Percentiles rank a stretch among this genome's conserved stretches.
phyloP scores from a whole-genome alignment of 2,329 filamentous ascomycete genomes.

The Colletotrichum gigasporum region DNA sequence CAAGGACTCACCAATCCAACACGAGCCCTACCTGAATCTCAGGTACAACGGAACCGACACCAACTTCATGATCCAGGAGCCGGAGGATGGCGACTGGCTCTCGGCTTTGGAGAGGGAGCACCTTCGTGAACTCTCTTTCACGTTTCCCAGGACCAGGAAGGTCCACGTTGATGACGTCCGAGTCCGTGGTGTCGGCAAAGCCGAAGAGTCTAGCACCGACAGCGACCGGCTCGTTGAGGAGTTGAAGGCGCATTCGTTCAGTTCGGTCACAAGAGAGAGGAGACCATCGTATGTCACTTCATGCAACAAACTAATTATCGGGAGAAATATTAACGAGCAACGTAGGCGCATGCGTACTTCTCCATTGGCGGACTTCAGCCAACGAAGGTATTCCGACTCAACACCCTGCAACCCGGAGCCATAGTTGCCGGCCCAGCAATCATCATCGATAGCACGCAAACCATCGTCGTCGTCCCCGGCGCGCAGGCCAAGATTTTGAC shows the following conservation, averaged over 20 bases:
- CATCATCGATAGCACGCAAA: constrained; percentile 88
- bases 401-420: too few species aligned
- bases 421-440: too few species aligned
- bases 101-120: constrained; percentile 88
- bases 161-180: constrained; percentile 92
- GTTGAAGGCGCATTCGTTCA: constrained; percentile 73
- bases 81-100: constrained; percentile 82
- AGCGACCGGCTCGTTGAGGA: constrained; percentile 88
- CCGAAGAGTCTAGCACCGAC: constrained; percentile 80
- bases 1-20: constrained; percentile 75
- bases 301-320: constrained; percentile 74
- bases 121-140: constrained; percentile 93
- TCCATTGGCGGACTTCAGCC: too few species aligned
- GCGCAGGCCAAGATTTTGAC: constrained; percentile 82
- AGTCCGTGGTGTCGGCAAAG: constrained; percentile 88
- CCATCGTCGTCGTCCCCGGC: constrained; percentile 86
- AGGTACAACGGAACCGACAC: constrained; percentile 91
- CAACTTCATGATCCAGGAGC: constrained; percentile 87
- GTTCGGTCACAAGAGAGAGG: constrained; percentile 66
- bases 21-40: constrained; percentile 95
- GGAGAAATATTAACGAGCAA: constrained; percentile 77
- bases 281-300: constrained; percentile 86
- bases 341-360: too few species aligned
- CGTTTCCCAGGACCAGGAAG: constrained; percentile 81
- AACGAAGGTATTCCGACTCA: too few species aligned